Evolutionary conservation across 139 green algal species (phyloP).

Genomic region (Klebsormidium nitens): DNA sequence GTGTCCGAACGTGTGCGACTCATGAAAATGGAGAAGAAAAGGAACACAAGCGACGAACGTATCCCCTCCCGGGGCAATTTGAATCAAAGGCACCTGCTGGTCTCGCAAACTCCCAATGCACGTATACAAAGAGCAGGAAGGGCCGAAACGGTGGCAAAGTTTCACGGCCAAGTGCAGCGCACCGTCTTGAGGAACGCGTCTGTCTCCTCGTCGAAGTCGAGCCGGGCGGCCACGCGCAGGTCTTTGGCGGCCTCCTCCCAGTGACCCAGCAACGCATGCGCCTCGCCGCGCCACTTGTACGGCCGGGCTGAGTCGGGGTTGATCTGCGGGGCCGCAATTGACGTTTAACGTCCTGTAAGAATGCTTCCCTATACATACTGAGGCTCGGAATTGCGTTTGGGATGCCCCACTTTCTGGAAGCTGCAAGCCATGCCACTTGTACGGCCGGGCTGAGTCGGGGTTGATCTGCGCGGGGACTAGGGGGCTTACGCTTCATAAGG

Average conservation of each 20-base stretch:
- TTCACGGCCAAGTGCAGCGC: background rate
- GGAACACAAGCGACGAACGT: background rate
- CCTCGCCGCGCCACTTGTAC: constrained; percentile 31
- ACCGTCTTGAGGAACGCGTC: constrained; percentile 19
- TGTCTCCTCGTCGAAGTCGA: constrained; percentile 32
- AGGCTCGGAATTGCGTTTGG: too few species aligned
- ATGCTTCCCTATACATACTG: too few species aligned
- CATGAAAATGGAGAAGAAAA: constrained; percentile 1
- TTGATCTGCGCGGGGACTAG: constrained; percentile 27
- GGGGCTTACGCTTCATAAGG: too few species aligned
- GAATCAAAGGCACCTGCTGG: background rate
- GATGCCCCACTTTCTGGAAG: too few species aligned
- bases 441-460: constrained; percentile 25
- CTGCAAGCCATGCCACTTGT: constrained; percentile 25
- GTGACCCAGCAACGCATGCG: constrained; percentile 27
- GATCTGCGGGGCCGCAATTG: background rate
- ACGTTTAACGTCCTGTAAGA: too few species aligned
- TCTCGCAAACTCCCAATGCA: constrained; percentile 3
- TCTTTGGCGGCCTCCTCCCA: constrained; percentile 36
- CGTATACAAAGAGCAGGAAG: background rate
- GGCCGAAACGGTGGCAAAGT: too few species aligned
- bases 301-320: constrained; percentile 31
- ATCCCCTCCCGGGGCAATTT: background rate
- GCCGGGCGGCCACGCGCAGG: constrained; percentile 9
- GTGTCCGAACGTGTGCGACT: background rate